Evolutionary conservation across 352 stramenopile species (phyloP), one percentile per base, ranked within the genome.

Genomic region (Globisporangium paroecandrum): DNA sequence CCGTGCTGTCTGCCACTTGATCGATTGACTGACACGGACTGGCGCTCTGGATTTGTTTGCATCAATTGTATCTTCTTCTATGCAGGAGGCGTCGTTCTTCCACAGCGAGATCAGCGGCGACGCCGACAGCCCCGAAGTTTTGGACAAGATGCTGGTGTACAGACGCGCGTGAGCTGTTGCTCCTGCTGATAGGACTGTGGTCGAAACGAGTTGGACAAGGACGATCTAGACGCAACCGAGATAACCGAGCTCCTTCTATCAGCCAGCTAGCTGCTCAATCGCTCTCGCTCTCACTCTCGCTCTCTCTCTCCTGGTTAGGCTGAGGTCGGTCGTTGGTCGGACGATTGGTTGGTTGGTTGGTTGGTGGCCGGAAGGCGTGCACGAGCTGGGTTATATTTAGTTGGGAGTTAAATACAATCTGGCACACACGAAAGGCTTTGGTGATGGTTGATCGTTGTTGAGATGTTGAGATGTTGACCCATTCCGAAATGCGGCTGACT

Each of bases 71-170:
- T 38, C 12, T 22, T 25, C 10, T 2, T 47, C 20, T 25, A 4
- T 64, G 20, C 46, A 91, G 79, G 70, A 75, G 47, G 80, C 72
- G 38, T 82, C 79, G 24, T 93, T 95, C 46, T 68, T 73, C 59
- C 83, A 95, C 68, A 91, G 79, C 60, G 79, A 93, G 9, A 69
- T 90, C 36, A 91, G 79, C 51, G 81, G 85, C 6, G 87, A 95
- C 69, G 81, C 77, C 5, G 82, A 95, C 63, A 77, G 77, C 20
- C 72, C 77, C 4, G 83, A 91, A 34, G 70, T 80, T 46, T 75
- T 85, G 22, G 76, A 72, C 25, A 81, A 72, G 36, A 91, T 94
- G 83, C 55, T 93, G 70, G 81, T 94, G 49, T 93, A 77, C 72
- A 79, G 77, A 65, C 81, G 75, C 22, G 51, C 65, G 46, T 77